Percentiles rank a stretch among this genome's conserved stretches.
Evolutionary conservation across 768 basidiomycete species (phyloP).

Genomic region (Podaxis mareebaensis): DNA sequence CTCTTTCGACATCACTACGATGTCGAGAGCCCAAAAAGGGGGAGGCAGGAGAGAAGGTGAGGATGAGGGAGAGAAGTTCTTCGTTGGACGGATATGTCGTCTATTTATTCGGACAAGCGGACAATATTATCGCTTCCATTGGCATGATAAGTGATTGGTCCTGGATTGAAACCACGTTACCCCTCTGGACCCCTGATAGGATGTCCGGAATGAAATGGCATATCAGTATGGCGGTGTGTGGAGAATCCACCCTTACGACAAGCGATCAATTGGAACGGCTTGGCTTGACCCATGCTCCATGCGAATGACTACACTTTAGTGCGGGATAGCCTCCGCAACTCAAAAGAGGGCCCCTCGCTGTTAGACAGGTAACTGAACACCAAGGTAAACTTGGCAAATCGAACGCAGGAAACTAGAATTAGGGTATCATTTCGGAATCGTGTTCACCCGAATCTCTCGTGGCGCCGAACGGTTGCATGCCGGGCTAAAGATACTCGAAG

Average conservation of each 20-base stretch:
- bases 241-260: not conserved
- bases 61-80: not conserved
- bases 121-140: not conserved
- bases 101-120: not conserved
- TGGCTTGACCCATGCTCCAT: not conserved
- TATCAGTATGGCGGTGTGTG: not conserved
- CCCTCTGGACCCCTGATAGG: not conserved
- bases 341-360: not conserved
- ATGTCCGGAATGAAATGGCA: not conserved
- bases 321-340: not conserved
- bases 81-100: not conserved
- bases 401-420: not conserved
- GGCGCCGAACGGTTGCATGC: too few relatives aligned
- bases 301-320: not conserved
- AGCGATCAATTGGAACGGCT: not conserved
- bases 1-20: conserved; percentile 32
- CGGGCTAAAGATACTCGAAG: too few relatives aligned
- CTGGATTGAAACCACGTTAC: not conserved
- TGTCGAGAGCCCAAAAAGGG: conserved; percentile 6
- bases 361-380: not conserved
- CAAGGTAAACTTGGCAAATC: not conserved
- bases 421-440: not conserved
- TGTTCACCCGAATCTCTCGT: too few relatives aligned
- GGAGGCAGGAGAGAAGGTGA: conserved; percentile 14
- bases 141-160: not conserved